Evolutionary conservation across 2,329 filamentous ascomycete genomes (phyloP), one percentile per base, ranked within the genome.

Genomic region (Thermomyces lanuginosus): DNA sequence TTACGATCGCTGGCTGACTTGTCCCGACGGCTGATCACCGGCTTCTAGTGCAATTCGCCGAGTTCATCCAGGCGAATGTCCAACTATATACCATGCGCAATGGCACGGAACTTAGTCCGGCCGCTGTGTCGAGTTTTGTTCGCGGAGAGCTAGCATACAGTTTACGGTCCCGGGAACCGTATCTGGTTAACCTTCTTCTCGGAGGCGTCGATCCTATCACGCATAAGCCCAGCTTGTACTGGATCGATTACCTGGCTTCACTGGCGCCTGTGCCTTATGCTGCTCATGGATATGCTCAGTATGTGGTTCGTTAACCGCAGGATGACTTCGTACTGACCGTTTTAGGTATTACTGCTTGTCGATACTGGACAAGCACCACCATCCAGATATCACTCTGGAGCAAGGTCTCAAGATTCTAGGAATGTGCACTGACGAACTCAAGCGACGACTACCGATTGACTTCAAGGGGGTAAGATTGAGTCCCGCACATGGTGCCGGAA

Each of bases 61-160:
- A 98, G 63, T 98, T 86, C 63, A 91, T 98, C 55, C 84, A 95
- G 70, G 84, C 86, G 53, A 98, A 98, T 58, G 76, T 89, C 37
- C 82, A 92, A 60, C 77, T 98, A 50, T 98, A 98, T 63, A 83
- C 80, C 41, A 98, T 95, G 84, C 82, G 91, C 50, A 95, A 95
- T 55, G 79, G 83, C 57, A 78, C 78, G 49, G 82, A 93, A 47
- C 72, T 98, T 35, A 82, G 81, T 22, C 86, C 89, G 6, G 75
- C 76, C 18, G 89, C 82, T 20, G 75, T 93, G 30, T 81, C 84
- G 36, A 75, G 81, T 62, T 98, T 93, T 53, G 83, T 98, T 43
- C 81, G 89, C 40, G 77, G 78, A 51, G 84, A 98, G 60, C 73
- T 98, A 36, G 89, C 91, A 22, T 76, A 75, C 35, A 89, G 82